Percentiles rank a stretch among this genome's conserved stretches.
These are phyloP conservation scores for Starmerella riodocensis DNA, from an alignment of 805 yeast species.

Conservation along the genomic window DNA sequence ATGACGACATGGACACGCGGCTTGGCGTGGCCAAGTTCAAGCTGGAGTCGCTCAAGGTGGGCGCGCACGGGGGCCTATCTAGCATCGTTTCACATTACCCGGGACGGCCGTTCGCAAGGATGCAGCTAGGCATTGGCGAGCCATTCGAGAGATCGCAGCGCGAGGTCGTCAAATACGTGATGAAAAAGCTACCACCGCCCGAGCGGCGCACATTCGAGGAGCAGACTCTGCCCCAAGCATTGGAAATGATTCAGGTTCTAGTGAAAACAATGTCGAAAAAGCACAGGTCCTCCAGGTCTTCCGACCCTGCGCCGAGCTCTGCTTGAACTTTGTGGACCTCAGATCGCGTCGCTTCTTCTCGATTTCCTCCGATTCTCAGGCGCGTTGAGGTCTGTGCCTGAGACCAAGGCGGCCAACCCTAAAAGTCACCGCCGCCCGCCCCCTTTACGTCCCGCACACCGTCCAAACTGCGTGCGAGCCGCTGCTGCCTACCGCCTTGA, in stretches of 20 bases:
- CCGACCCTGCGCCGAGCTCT: too few species aligned
- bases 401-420: too few species aligned
- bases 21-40: constrained; percentile 57
- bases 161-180: constrained; percentile 46
- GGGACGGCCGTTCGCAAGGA: constrained; percentile 41
- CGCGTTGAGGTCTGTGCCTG: too few species aligned
- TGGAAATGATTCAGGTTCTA: constrained; percentile 9
- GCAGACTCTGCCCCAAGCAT: constrained; percentile 24
- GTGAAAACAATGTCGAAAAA: constrained; percentile 4
- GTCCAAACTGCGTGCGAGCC: too few species aligned
- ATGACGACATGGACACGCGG: constrained; percentile 62
- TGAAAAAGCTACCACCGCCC: constrained; percentile 36
- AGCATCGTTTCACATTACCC: constrained; percentile 38
- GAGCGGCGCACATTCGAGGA: constrained; percentile 35
- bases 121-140: constrained; percentile 69
- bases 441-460: too few species aligned
- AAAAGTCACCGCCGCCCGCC: too few species aligned
- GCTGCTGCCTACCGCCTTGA: too few species aligned
- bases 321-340: too few species aligned
- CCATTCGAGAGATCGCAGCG: constrained; percentile 36
- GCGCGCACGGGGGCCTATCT: constrained; percentile 79
- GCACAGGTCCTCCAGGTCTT: neutral
- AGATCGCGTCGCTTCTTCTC: too few species aligned
- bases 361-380: too few species aligned
- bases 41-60: constrained; percentile 43